Conservation (phyloP, 2,329 filamentous ascomycete species). For the Aschersonia sp. region DNA sequence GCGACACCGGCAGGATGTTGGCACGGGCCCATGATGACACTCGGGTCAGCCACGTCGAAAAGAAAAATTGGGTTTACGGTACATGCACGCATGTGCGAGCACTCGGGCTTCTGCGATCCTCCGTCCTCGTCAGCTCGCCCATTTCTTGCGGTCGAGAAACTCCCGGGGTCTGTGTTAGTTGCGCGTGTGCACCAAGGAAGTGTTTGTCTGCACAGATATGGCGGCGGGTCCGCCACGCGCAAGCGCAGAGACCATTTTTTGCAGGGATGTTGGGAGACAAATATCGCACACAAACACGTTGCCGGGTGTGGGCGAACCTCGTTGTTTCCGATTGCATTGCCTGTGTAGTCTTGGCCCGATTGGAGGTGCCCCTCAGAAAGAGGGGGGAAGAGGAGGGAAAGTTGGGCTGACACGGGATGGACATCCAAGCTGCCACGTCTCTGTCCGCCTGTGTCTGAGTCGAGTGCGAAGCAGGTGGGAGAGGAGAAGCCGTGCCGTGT, state of each 20-base stretch:
- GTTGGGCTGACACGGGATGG: neutral
- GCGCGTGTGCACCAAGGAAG: neutral
- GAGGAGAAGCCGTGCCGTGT: neutral
- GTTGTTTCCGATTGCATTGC: neutral
- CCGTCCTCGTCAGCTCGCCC: no score
- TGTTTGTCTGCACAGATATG: neutral
- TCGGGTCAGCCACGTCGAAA: neutral
- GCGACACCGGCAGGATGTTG: neutral
- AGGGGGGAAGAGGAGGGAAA: neutral
- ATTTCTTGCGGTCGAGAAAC: neutral
- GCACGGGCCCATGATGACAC: neutral
- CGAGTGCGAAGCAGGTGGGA: neutral
- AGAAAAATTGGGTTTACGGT: neutral
- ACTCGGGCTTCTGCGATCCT: neutral
- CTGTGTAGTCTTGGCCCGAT: neutral
- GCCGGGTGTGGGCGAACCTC: neutral
- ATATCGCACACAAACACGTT: neutral
- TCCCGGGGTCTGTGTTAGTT: neutral
- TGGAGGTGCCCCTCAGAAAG: neutral
- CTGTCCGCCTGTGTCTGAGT: neutral
- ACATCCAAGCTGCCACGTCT: neutral
- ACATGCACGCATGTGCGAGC: neutral
- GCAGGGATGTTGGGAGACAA: neutral
- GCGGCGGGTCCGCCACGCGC: neutral
- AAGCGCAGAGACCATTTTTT: neutral